These are phyloP conservation scores for Sphagnum magellanicum DNA, from an alignment of 228 moss, liverwort and hornwort species.

Conservation along the genomic window DNA sequence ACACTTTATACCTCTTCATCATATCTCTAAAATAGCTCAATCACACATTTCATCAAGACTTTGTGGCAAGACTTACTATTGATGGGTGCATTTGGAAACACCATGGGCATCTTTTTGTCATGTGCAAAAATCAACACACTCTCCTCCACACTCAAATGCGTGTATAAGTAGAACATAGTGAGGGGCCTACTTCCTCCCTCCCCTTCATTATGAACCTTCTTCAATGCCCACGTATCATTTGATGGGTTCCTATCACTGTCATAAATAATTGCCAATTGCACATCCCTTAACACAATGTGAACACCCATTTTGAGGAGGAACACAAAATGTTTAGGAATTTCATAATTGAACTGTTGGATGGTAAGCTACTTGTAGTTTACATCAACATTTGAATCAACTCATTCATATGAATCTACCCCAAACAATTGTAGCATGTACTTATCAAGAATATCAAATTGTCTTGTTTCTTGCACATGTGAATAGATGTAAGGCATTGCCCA, in stretches of 20 bases:
- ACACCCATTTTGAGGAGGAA: slow-evolving; percentile 48
- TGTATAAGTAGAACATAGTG: slow-evolving; percentile 49
- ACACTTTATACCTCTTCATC: too few relatives aligned
- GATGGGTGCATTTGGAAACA: slow-evolving; percentile 12
- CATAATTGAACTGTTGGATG: slow-evolving; percentile 43
- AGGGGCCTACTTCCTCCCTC: slow-evolving; percentile 39
- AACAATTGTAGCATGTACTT: slow-evolving; percentile 55
- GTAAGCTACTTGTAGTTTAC: slow-evolving; percentile 39
- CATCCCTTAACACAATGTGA: slow-evolving; percentile 40
- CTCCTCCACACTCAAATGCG: slow-evolving; percentile 54
- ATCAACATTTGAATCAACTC: slow-evolving; percentile 44
- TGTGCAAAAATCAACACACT: slow-evolving; percentile 34
- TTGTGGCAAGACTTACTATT: slow-evolving; percentile 54
- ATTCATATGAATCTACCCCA: slow-evolving; percentile 46
- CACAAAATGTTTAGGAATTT: slow-evolving; percentile 37
- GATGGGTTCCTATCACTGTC: slow-evolving; percentile 56
- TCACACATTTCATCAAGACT: slow-evolving; percentile 51
- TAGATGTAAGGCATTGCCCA: too few relatives aligned
- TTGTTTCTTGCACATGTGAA: slow-evolving; percentile 53
- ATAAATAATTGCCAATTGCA: slow-evolving; percentile 41
- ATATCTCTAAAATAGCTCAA: slow-evolving; percentile 30
- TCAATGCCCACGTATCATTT: slow-evolving; percentile 43
- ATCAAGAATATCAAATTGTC: slow-evolving; percentile 43
- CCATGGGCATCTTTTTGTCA: slow-evolving; percentile 30
- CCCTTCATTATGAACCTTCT: slow-evolving; percentile 46